Evolutionary conservation across 2,329 filamentous ascomycete species (phyloP).

Genomic region (Cladophialophora bantiana): DNA sequence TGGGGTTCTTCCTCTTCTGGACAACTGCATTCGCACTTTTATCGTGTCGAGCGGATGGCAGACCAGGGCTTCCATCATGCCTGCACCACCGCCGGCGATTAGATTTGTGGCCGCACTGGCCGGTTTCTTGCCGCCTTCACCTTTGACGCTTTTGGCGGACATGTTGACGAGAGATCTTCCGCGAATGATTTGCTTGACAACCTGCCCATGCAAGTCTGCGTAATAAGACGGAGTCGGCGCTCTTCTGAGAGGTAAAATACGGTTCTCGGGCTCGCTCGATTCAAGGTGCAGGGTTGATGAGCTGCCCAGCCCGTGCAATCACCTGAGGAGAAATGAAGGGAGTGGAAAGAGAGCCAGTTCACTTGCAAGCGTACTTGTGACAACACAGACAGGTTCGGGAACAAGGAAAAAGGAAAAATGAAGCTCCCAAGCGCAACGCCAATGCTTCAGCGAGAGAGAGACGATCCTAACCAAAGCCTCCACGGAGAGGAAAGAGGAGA

Average conservation of each 20-base stretch:
- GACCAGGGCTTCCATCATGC: conserved; percentile 98
- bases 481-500: conserved; percentile 8
- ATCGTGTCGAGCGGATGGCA: conserved; percentile 98
- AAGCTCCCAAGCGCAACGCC: conserved; percentile 27
- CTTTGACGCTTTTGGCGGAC: conserved; percentile 66
- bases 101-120: conserved; percentile 88
- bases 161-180: conserved; percentile 49
- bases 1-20: conserved; percentile 79
- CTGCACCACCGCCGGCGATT: conserved; percentile 96
- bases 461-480: conserved; percentile 13
- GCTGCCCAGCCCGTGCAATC: conserved; percentile 3
- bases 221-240: neutral
- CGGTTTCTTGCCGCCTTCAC: conserved; percentile 72
- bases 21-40: conserved; percentile 99
- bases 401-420: conserved; percentile 21
- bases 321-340: neutral
- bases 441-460: conserved; percentile 26
- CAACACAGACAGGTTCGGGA: conserved; percentile 21
- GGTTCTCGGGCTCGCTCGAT: neutral
- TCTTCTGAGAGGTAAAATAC: neutral
- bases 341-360: neutral
- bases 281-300: neutral
- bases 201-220: neutral
- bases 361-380: conserved; percentile 1
- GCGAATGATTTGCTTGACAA: neutral